Conservation (phyloP, 768 basidiomycete genomes). For the Suillus occidentalis region DNA sequence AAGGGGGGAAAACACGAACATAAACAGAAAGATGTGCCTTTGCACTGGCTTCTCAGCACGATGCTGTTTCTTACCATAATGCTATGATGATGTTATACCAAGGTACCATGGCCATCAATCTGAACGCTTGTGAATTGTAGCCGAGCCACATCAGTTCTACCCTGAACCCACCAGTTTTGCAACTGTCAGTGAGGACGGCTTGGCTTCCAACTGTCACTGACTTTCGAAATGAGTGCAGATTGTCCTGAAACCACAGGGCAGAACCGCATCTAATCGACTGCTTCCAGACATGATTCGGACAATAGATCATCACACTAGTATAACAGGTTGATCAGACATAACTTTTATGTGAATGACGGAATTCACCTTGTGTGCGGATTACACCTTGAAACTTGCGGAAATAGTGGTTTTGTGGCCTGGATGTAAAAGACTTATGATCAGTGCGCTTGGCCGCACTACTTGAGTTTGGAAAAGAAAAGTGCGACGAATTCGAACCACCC, state of each 20-base stretch:
- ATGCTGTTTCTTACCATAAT: background rate
- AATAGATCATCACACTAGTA: background rate
- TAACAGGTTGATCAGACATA: background rate
- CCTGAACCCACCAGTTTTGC: background rate
- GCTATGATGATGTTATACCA: background rate
- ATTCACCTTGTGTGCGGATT: background rate
- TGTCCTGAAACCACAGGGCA: background rate
- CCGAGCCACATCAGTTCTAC: background rate
- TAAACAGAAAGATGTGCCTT: background rate
- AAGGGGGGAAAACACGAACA: background rate
- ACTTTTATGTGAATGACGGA: background rate
- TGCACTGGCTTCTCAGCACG: background rate
- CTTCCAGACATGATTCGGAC: background rate
- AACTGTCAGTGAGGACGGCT: background rate
- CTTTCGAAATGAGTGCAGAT: background rate
- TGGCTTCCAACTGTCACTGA: background rate
- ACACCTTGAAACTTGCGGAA: background rate
- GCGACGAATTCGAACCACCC: background rate
- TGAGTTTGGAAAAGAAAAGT: background rate
- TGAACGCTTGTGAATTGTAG: background rate
- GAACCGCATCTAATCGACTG: background rate
- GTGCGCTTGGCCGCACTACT: background rate
- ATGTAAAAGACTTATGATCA: background rate
- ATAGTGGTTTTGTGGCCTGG: background rate
- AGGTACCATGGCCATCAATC: background rate